phyloP scores from a whole-genome alignment of 2,329 filamentous ascomycete species.

The Cercospora berteroae region DNA sequence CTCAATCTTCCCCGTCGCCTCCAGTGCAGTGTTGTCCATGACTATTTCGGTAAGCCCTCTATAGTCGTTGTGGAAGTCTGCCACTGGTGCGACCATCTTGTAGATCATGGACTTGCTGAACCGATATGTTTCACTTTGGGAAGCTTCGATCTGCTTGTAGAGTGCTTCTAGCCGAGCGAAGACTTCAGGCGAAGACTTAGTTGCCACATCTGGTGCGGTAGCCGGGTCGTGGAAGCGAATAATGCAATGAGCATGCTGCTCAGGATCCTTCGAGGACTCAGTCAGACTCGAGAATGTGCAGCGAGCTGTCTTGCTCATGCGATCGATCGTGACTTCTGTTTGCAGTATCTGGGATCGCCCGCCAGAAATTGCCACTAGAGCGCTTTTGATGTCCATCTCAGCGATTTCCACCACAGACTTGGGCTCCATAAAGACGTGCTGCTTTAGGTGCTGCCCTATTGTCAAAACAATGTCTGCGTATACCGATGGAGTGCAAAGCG shows the following conservation, averaged over 20 bases:
- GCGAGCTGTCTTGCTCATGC: neutral
- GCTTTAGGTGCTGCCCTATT: neutral
- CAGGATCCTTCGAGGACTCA: neutral
- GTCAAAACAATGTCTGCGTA: neutral
- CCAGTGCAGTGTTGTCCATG: neutral
- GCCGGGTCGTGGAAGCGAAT: neutral
- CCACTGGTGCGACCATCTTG: neutral
- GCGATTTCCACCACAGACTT: neutral
- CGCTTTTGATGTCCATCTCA: neutral
- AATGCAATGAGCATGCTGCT: neutral
- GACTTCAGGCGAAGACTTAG: neutral
- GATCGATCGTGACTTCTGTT: neutral
- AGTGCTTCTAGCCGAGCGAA: neutral
- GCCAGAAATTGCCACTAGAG: neutral
- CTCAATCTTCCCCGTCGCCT: neutral
- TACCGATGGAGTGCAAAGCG: neutral
- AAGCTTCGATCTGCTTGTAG: neutral
- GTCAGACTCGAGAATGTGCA: neutral
- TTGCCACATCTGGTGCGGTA: neutral
- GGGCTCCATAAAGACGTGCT: neutral
- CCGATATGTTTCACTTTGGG: neutral
- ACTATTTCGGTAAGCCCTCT: neutral
- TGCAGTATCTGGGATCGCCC: neutral
- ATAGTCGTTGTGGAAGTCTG: neutral
- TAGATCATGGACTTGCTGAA: neutral